These are phyloP conservation scores for Pythium biforme DNA, from an alignment of 352 stramenopile genomes.

Conservation along the genomic window DNA sequence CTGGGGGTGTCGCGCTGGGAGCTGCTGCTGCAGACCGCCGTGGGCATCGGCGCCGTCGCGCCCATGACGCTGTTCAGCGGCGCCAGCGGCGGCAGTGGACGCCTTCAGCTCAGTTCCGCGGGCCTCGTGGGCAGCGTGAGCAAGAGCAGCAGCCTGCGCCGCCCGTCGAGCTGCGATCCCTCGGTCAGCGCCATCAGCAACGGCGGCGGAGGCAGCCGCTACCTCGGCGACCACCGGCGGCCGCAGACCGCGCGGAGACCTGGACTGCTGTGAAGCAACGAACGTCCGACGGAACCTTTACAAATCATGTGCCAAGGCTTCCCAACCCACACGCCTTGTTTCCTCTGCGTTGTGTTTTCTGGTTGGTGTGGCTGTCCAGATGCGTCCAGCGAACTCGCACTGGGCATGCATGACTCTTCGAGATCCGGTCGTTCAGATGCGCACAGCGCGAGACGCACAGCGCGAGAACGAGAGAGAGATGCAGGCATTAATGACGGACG, in stretches of 20 bases:
- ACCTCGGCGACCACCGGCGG: conserved; percentile 10
- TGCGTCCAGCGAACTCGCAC: too few relatives aligned
- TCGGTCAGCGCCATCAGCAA: background rate
- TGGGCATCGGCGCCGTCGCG: conserved; percentile 48
- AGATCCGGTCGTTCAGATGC: too few relatives aligned
- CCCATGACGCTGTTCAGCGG: conserved; percentile 35
- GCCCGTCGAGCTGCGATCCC: conserved; percentile 25
- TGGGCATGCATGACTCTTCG: too few relatives aligned
- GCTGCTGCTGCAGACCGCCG: conserved; percentile 49
- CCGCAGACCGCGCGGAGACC: conserved; percentile 19
- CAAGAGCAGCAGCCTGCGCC: conserved; percentile 9
- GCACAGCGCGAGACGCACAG: too few relatives aligned
- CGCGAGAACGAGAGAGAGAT: too few relatives aligned
- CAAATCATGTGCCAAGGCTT: background rate
- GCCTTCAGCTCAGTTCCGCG: conserved; percentile 16
- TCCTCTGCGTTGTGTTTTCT: background rate
- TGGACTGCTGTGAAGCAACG: background rate
- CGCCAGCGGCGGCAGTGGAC: conserved; percentile 4
- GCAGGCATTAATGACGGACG: too few relatives aligned
- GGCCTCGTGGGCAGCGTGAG: conserved; percentile 11
- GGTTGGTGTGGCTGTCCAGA: too few relatives aligned
- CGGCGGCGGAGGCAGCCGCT: background rate
- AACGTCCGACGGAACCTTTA: background rate
- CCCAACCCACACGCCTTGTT: background rate
- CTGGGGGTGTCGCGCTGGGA: conserved; percentile 74